Evolutionary conservation across 179 eudicot genomes (phyloP).

Genomic region (Gypsophila paniculata): DNA sequence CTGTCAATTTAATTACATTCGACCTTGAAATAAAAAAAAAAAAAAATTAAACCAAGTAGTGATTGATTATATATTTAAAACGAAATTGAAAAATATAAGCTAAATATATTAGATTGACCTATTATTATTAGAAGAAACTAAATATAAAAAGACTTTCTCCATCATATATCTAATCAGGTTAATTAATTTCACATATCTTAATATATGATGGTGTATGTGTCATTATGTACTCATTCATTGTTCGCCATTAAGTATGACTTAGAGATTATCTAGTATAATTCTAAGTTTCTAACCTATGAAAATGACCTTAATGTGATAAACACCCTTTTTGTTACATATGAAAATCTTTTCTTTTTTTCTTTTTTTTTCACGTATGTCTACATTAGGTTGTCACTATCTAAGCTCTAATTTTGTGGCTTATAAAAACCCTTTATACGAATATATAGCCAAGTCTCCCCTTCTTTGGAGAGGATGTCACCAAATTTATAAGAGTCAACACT

Average conservation of each 20-base stretch:
- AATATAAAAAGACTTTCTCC: too few relatives aligned
- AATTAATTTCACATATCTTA: neutral
- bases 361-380: neutral
- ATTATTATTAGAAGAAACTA: too few relatives aligned
- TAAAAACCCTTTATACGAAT: neutral
- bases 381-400: neutral
- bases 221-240: neutral
- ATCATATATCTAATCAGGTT: too few relatives aligned
- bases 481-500: neutral
- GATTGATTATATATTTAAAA: too few relatives aligned
- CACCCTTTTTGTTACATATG: neutral
- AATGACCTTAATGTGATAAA: neutral
- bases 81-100: too few relatives aligned
- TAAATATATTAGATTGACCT: too few relatives aligned
- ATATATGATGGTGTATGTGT: neutral
- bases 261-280: neutral
- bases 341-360: neutral
- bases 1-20: too few relatives aligned
- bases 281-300: neutral
- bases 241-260: neutral
- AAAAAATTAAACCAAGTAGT: too few relatives aligned
- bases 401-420: neutral
- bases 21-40: too few relatives aligned
- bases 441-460: neutral
- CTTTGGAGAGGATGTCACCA: neutral